Evolutionary conservation across 768 basidiomycete genomes (phyloP).

Genomic region (Auriculariales sp.): DNA sequence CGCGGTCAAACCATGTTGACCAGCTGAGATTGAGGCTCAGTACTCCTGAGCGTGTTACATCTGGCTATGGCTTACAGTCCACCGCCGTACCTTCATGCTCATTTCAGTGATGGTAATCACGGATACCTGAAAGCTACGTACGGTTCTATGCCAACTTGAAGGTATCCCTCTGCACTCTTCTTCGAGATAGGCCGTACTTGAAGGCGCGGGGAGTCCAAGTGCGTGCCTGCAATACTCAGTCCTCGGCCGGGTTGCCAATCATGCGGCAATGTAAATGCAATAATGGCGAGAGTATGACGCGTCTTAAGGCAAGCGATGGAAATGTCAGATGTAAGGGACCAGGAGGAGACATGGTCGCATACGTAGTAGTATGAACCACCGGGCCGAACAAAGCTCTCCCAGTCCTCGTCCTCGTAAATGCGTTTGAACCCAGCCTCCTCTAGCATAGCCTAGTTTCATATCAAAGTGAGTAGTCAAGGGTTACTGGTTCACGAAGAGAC

Average conservation of each 20-base stretch:
- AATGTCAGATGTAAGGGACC: too few relatives aligned
- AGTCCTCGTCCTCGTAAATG: constrained; percentile 36
- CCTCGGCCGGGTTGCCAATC: constrained; percentile 61
- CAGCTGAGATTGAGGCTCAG: constrained; percentile 23
- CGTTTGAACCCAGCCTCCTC: constrained; percentile 9
- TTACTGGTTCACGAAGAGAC: constrained; percentile 7
- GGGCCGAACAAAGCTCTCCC: constrained; percentile 25
- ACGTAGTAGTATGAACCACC: constrained; percentile 54
- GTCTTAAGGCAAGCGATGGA: too few relatives aligned
- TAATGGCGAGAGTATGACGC: constrained; percentile 23
- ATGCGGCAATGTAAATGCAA: constrained; percentile 63
- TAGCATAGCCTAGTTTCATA: background rate
- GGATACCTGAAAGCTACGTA: constrained; percentile 13
- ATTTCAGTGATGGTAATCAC: background rate
- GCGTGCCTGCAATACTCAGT: constrained; percentile 78
- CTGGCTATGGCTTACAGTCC: constrained; percentile 29
- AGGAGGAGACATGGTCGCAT: constrained; percentile 27
- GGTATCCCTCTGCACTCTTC: constrained; percentile 53
- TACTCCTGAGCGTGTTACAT: background rate
- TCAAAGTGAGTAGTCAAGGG: background rate
- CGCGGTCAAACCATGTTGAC: constrained; percentile 90
- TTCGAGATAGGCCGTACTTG: constrained; percentile 70
- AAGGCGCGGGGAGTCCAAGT: constrained; percentile 76
- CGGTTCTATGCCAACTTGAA: constrained; percentile 75
- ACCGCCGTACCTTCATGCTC: constrained; percentile 44